Percentiles rank a stretch among this genome's conserved stretches.
These are phyloP conservation scores for Blastobotrys serpentis DNA, from an alignment of 1,139 yeast species.

Conservation along the genomic window DNA sequence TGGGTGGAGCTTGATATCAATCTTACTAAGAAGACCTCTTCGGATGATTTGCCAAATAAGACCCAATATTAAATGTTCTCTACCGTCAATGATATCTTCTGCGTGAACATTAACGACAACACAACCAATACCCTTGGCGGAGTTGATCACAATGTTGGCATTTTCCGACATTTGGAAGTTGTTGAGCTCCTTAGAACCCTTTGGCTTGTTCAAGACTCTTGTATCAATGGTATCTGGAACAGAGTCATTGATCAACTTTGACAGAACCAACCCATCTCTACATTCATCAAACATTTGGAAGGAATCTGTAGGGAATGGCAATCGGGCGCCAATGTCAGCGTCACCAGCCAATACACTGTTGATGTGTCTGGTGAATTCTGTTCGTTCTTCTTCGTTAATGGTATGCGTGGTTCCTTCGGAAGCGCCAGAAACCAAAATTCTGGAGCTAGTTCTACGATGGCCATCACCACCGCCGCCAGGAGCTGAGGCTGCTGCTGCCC, in stretches of 20 bases:
- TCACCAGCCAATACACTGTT: conserved; percentile 93
- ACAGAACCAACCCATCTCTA: conserved; percentile 89
- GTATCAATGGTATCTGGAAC: conserved; percentile 98
- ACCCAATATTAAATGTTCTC: conserved; percentile 92
- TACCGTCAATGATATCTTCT: conserved; percentile 95
- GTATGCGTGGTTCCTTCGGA: conserved; percentile 95
- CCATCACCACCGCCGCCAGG: conserved; percentile 18
- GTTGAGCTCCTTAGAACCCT: conserved; percentile 77
- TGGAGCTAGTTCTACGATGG: conserved; percentile 20
- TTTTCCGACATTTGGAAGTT: conserved; percentile 95
- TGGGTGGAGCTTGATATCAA: conserved; percentile 94
- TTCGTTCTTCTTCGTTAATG: conserved; percentile 93
- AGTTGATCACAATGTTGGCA: conserved; percentile 94
- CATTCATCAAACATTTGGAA: conserved; percentile 97
- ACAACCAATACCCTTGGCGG: conserved; percentile 98
- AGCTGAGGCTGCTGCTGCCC: conserved; percentile 14
- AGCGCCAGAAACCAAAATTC: conserved; percentile 79
- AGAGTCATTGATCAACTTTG: conserved; percentile 92
- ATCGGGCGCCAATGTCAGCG: conserved; percentile 72
- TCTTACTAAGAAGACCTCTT: conserved; percentile 89
- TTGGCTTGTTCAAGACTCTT: conserved; percentile 88
- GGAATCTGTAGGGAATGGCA: conserved; percentile 91
- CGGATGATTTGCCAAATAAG: conserved; percentile 98
- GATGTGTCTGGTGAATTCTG: conserved; percentile 94
- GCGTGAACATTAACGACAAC: conserved; percentile 97